These are phyloP conservation scores for Colletotrichum siamense DNA, from an alignment of 2,329 filamentous ascomycete genomes.

Conservation along the genomic window DNA sequence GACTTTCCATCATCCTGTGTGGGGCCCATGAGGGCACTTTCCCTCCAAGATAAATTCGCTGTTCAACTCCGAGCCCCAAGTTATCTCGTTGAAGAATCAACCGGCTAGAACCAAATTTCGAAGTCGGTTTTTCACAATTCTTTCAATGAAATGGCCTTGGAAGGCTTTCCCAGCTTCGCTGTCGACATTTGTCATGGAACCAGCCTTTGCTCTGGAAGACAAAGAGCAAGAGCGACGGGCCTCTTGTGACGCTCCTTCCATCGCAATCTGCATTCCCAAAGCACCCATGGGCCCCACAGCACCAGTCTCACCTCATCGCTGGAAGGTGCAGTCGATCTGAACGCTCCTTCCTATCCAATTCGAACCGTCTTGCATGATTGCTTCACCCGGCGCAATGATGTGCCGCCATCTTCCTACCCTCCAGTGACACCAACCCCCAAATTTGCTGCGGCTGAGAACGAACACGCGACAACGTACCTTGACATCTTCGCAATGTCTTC, in stretches of 20 bases:
- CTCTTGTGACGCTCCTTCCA: neutral
- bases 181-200: neutral
- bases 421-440: neutral
- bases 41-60: neutral
- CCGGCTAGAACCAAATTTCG: too few relatives aligned
- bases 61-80: neutral
- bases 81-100: neutral
- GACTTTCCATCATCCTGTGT: neutral
- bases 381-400: neutral
- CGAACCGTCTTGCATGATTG: neutral
- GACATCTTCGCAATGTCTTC: neutral
- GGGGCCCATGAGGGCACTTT: neutral
- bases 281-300: neutral
- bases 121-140: too few relatives aligned
- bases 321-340: neutral
- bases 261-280: neutral
- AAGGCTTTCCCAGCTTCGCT: neutral
- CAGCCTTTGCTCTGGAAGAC: neutral
- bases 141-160: too few relatives aligned
- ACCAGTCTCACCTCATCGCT: neutral
- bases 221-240: neutral
- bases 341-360: neutral
- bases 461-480: neutral
- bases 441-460: neutral
- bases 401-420: neutral